phyloP scores from a whole-genome alignment of 2,329 filamentous ascomycete species.

The Calonectria henricotiae region DNA sequence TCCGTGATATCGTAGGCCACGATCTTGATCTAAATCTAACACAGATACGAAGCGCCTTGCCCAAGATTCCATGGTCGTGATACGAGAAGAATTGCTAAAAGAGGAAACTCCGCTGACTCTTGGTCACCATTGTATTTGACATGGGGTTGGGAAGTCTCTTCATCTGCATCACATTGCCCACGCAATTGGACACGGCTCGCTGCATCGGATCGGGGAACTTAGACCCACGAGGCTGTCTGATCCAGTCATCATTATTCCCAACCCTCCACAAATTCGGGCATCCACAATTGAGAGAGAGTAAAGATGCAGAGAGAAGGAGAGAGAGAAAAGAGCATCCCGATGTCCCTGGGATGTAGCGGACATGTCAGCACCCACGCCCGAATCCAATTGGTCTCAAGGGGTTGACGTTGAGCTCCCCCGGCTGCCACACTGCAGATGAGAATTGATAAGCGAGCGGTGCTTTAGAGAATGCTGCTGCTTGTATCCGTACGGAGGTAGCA shows the following conservation, averaged over 20 bases:
- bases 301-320: not conserved
- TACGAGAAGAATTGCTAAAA: too few species aligned
- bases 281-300: not conserved
- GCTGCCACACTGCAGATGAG: conserved; percentile 17
- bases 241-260: not conserved
- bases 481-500: too few species aligned
- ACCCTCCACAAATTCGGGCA: conserved; percentile 1
- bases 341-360: too few species aligned
- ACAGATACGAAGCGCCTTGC: too few species aligned
- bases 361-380: not conserved
- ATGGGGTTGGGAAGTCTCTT: not conserved
- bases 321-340: not conserved
- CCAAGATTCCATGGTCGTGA: too few species aligned
- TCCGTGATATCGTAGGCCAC: not conserved
- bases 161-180: too few species aligned
- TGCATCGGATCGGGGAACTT: not conserved
- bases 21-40: too few species aligned
- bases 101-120: not conserved
- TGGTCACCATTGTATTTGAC: not conserved
- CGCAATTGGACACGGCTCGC: not conserved
- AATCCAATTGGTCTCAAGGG: not conserved
- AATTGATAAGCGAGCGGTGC: conserved; percentile 27
- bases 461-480: not conserved
- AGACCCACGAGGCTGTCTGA: not conserved
- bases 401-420: not conserved